phyloP scores from a whole-genome alignment of 257 asterid genomes.

The Solanum arcanum region DNA sequence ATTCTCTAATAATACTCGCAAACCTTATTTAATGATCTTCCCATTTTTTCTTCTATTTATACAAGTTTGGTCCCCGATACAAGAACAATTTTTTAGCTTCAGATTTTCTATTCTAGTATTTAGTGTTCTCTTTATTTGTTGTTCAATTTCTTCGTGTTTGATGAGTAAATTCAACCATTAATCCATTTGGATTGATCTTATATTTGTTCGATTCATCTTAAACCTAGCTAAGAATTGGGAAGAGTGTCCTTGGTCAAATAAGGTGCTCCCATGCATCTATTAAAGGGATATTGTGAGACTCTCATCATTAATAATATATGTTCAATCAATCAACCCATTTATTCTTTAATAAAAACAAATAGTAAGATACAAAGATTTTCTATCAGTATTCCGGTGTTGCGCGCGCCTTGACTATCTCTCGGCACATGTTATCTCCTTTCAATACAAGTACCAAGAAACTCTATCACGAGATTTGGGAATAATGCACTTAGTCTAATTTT shows the following conservation, averaged over 20 bases:
- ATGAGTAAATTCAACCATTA: neutral
- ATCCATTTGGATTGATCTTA: neutral
- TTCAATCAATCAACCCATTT: neutral
- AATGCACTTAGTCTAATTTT: neutral
- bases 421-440: neutral
- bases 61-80: neutral
- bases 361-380: too few species aligned
- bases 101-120: neutral
- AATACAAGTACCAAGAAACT: neutral
- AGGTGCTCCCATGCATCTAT: too few species aligned
- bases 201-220: neutral
- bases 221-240: too few species aligned
- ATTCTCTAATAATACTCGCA: neutral
- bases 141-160: neutral
- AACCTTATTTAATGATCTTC: neutral
- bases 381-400: accelerated
- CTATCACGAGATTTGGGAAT: neutral
- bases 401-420: neutral
- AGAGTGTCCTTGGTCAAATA: neutral
- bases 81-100: neutral
- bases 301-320: neutral
- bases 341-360: neutral
- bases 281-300: neutral
- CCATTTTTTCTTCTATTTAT: neutral
- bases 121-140: too few species aligned